A percentile compares a stretch with the other conserved stretches of the same genome.
These are phyloP conservation scores for Drosera spatulata DNA, from an alignment of 179 eudicot genomes.

Conservation along the genomic window DNA sequence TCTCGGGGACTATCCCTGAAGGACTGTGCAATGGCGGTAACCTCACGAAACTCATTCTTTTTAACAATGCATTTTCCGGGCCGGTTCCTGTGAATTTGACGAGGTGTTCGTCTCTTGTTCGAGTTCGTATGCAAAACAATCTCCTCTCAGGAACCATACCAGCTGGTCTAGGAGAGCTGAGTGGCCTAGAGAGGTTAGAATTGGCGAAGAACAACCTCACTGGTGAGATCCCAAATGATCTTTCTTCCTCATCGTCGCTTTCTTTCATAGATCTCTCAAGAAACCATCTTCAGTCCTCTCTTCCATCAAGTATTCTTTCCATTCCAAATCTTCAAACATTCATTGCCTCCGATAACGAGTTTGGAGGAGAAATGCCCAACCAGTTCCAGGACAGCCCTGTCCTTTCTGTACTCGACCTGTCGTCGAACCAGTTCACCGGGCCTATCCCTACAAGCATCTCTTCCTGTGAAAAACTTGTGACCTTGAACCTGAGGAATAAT, in stretches of 20 bases:
- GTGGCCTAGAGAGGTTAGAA: conserved; percentile 70
- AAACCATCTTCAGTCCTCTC: conserved; percentile 52
- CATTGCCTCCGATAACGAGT: conserved; percentile 46
- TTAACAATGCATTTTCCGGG: conserved; percentile 68
- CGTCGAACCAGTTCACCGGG: conserved; percentile 71
- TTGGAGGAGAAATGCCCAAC: conserved; percentile 68
- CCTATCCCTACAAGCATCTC: conserved; percentile 65
- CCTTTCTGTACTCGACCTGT: conserved; percentile 76
- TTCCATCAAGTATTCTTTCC: conserved; percentile 63
- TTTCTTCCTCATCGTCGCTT: conserved; percentile 59
- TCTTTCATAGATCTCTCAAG: conserved; percentile 76
- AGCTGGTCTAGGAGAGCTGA: conserved; percentile 64
- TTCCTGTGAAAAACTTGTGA: conserved; percentile 68
- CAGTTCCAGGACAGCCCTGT: conserved; percentile 84
- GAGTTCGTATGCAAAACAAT: conserved; percentile 80
- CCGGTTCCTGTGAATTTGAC: conserved; percentile 52
- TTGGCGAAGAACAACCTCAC: conserved; percentile 66
- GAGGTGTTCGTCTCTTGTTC: conserved; percentile 52
- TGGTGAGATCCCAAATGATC: conserved; percentile 80
- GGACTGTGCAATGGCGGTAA: conserved; percentile 55
- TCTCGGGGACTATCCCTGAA: conserved; percentile 69
- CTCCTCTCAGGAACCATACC: conserved; percentile 68
- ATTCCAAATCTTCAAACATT: conserved; percentile 65
- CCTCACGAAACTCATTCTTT: conserved; percentile 82
- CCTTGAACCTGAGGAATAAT: conserved; percentile 58